phyloP scores from a whole-genome alignment of 805 yeast species.

The Tetrapisispora fleetii region DNA sequence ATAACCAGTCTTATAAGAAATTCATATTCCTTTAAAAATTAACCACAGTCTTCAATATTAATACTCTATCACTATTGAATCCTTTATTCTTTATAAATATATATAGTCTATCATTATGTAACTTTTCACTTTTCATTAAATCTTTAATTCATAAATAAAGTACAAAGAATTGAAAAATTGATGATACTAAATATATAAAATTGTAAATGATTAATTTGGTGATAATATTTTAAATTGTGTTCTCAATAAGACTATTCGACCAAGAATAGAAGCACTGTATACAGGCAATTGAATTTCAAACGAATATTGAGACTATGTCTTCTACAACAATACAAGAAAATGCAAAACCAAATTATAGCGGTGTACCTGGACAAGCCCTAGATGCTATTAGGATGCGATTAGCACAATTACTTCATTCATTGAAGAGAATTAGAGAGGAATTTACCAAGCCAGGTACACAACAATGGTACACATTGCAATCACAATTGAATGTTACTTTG shows the following conservation, averaged over 20 bases:
- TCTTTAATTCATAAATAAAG: too few species aligned
- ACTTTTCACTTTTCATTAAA: too few species aligned
- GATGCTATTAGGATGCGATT: slow-evolving; percentile 55
- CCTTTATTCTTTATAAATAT: too few species aligned
- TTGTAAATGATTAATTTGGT: too few species aligned
- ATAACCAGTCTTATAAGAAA: neutral
- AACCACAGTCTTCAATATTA: neutral
- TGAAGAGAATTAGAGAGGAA: slow-evolving; percentile 46
- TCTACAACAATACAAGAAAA: slow-evolving; percentile 10
- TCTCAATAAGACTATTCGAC: too few species aligned
- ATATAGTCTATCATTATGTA: too few species aligned
- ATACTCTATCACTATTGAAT: too few species aligned
- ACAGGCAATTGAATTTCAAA: too few species aligned
- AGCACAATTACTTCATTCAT: slow-evolving; percentile 51
- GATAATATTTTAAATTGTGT: too few species aligned
- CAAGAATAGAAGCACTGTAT: too few species aligned
- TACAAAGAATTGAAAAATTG: too few species aligned
- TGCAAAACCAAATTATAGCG: slow-evolving; percentile 28
- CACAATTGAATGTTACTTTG: slow-evolving; percentile 72
- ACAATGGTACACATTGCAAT: slow-evolving; percentile 54
- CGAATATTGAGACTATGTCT: neutral
- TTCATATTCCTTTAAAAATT: neutral
- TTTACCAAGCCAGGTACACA: slow-evolving; percentile 38
- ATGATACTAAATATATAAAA: too few species aligned
- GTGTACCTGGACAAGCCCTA: slow-evolving; percentile 50